Evolutionary conservation across 306 rosid genomes (phyloP).

Genomic region (Inga leiocalycina): DNA sequence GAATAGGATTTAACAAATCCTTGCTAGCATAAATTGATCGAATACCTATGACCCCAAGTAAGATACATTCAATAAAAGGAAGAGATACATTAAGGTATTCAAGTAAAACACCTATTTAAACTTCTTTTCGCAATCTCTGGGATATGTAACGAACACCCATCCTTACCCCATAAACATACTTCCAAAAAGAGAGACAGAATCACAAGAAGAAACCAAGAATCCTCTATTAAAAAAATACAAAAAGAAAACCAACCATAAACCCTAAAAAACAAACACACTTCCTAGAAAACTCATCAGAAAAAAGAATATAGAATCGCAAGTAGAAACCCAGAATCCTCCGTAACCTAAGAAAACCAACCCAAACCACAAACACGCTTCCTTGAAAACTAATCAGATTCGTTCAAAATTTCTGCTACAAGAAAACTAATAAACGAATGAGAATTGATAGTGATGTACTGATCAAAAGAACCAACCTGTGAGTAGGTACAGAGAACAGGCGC

Average conservation of each 20-base stretch:
- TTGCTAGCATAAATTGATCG: background rate
- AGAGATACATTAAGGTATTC: background rate
- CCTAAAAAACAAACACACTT: too few species aligned
- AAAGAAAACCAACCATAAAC: too few species aligned
- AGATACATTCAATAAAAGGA: background rate
- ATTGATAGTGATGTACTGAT: background rate
- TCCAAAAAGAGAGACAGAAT: background rate
- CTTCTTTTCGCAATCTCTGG: background rate
- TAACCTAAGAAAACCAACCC: background rate
- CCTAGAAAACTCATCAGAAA: too few species aligned
- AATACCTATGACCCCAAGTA: constrained; percentile 39
- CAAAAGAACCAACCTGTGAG: constrained; percentile 32
- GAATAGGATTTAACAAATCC: background rate
- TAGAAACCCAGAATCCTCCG: too few species aligned
- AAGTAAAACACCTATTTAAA: background rate
- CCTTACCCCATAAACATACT: background rate
- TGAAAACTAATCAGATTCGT: background rate
- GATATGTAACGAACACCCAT: background rate
- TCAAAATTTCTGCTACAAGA: background rate
- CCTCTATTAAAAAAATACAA: too few species aligned
- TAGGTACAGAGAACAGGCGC: background rate
- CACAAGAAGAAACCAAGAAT: background rate
- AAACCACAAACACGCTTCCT: background rate
- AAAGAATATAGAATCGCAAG: too few species aligned
- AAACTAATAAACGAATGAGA: background rate